Evolutionary conservation across 805 yeast genomes (phyloP).

Genomic region (Metschnikowia rubicola): DNA sequence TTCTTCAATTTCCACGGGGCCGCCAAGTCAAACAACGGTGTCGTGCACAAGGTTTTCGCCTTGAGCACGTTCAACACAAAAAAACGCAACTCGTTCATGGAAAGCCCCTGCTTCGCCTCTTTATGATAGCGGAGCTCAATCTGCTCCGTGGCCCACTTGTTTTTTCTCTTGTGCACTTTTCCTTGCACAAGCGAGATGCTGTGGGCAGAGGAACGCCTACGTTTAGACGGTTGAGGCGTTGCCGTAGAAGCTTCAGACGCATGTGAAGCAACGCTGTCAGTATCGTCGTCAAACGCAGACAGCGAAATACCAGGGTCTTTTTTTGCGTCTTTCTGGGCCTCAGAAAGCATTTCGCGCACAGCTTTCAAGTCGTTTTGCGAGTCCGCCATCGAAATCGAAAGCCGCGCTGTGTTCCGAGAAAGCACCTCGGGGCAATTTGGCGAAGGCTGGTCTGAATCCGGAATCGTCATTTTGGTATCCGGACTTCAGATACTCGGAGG

Average conservation of each 20-base stretch:
- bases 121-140: slow-evolving; percentile 9
- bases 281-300: slow-evolving; percentile 23
- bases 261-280: slow-evolving; percentile 26
- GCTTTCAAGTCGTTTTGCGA: slow-evolving; percentile 1
- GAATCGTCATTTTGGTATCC: neutral
- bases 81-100: slow-evolving; percentile 8
- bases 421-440: slow-evolving; percentile 4
- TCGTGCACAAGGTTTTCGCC: slow-evolving; percentile 6
- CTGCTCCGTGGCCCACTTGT: slow-evolving; percentile 29
- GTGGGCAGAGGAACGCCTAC: slow-evolving; percentile 41
- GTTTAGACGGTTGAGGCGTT: slow-evolving; percentile 11
- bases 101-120: neutral
- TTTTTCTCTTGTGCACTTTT: slow-evolving; percentile 28
- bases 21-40: slow-evolving; percentile 7
- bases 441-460: neutral
- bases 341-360: slow-evolving; percentile 10
- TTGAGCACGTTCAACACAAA: slow-evolving; percentile 6
- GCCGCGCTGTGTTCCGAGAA: slow-evolving; percentile 25
- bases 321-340: slow-evolving; percentile 7
- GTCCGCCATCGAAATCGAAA: slow-evolving; percentile 26
- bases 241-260: slow-evolving; percentile 17
- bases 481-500: too few relatives aligned
- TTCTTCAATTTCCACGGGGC: slow-evolving; percentile 24
- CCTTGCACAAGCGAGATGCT: slow-evolving; percentile 18
- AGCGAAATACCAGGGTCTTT: slow-evolving; percentile 16